These are phyloP conservation scores for Dimargaris cristalligena DNA, from an alignment of 192 early-diverging fungal species.

Conservation along the genomic window DNA sequence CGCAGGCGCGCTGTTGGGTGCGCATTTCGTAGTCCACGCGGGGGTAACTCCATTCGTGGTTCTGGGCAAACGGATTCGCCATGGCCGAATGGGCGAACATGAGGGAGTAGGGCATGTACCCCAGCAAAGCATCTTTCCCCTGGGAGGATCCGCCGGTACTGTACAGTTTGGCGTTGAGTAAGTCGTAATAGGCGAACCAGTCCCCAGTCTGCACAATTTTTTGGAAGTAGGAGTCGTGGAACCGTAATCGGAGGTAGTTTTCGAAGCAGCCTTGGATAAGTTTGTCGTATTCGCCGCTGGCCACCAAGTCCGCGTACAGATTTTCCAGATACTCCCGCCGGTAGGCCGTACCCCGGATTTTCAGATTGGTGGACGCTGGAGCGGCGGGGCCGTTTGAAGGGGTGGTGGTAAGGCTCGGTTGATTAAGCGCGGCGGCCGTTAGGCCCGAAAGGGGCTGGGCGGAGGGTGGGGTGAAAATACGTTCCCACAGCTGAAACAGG, in stretches of 20 bases:
- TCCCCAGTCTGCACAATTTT: constrained; percentile 49
- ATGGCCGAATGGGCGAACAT: constrained; percentile 68
- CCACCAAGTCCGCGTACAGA: constrained; percentile 29
- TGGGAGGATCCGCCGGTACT: constrained; percentile 18
- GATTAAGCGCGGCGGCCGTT: constrained; percentile 17
- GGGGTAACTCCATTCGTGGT: constrained; percentile 34
- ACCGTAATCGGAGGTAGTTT: constrained; percentile 64
- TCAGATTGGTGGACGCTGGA: not conserved
- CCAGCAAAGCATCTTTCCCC: constrained; percentile 37
- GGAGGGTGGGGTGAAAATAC: constrained; percentile 44
- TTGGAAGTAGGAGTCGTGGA: constrained; percentile 53
- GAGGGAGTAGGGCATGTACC: constrained; percentile 53
- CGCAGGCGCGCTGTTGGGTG: not conserved
- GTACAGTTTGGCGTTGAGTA: constrained; percentile 25
- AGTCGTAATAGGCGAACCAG: constrained; percentile 75
- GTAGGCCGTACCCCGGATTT: constrained; percentile 6
- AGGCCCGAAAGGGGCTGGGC: constrained; percentile 12
- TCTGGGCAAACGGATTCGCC: constrained; percentile 21
- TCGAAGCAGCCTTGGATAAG: constrained; percentile 86
- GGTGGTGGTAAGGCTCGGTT: no score
- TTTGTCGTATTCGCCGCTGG: constrained; percentile 74
- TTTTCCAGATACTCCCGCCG: constrained; percentile 30
- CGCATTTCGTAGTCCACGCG: constrained; percentile 53
- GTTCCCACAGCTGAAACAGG: constrained; percentile 66
- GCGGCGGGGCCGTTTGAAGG: constrained; percentile 17